phyloP scores from a whole-genome alignment of 441 rosid species.

The Adansonia grandidieri region DNA sequence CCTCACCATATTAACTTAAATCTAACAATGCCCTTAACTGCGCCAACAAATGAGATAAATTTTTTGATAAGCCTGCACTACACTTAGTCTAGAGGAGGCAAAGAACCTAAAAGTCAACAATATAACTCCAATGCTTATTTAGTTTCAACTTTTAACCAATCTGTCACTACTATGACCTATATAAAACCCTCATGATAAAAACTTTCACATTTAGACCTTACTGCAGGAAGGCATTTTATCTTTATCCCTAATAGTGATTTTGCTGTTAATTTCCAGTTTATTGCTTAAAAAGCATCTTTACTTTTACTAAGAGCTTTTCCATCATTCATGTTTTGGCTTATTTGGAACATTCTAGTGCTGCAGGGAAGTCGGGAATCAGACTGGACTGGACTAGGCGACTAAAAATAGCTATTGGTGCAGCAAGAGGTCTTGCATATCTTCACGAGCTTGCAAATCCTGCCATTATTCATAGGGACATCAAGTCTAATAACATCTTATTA shows the following conservation, averaged over 20 bases:
- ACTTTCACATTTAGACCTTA: no score
- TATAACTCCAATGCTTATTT: no score
- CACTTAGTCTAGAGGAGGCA: no score
- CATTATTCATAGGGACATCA: constrained; percentile 76
- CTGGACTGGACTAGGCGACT: constrained; percentile 79
- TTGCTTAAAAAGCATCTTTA: background rate
- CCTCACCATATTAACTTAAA: background rate
- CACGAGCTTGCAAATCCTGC: constrained; percentile 88
- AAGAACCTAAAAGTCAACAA: no score
- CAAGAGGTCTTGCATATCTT: constrained; percentile 72
- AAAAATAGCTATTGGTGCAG: constrained; percentile 67
- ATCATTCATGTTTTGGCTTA: background rate
- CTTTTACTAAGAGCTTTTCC: background rate
- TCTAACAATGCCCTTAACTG: background rate
- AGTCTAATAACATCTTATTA: constrained; percentile 68
- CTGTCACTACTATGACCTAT: no score
- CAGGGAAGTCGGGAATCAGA: constrained; percentile 68
- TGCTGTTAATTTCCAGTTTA: no score
- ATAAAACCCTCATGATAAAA: no score
- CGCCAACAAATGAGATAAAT: constrained; percentile 3
- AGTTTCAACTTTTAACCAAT: no score
- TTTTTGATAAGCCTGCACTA: background rate
- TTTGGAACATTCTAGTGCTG: background rate
- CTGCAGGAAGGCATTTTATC: no score
- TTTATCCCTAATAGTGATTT: no score